Evolutionary conservation across 1,139 yeast genomes (phyloP).

Genomic region (Debaryomyces singareniensis): DNA sequence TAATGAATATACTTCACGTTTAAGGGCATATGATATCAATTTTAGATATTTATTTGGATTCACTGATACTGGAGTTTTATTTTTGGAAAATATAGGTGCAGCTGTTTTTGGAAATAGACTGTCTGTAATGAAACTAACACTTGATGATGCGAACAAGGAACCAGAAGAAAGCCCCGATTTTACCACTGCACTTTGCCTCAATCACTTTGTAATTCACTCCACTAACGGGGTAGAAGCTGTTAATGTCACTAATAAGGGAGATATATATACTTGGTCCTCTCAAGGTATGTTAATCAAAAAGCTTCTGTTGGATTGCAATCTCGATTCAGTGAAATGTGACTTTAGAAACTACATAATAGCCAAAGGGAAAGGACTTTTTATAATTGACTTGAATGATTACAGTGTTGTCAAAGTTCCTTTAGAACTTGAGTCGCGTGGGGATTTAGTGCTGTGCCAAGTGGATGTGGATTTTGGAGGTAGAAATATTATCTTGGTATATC

Average conservation of each 20-base stretch:
- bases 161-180: slow-evolving; percentile 7
- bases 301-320: slow-evolving; percentile 13
- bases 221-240: slow-evolving; percentile 21
- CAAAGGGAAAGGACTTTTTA: slow-evolving; percentile 14
- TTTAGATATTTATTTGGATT: slow-evolving; percentile 32
- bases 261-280: slow-evolving; percentile 22
- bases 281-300: slow-evolving; percentile 16
- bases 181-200: slow-evolving; percentile 17
- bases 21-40: slow-evolving; percentile 19
- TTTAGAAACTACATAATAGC: slow-evolving; percentile 22
- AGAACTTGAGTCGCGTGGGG: too few species aligned
- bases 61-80: slow-evolving; percentile 22
- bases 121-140: slow-evolving; percentile 12
- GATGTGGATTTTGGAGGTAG: slow-evolving; percentile 53
- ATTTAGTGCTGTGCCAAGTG: slow-evolving; percentile 9
- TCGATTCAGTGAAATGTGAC: slow-evolving; percentile 24
- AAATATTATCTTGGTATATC: slow-evolving; percentile 27
- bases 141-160: slow-evolving; percentile 4
- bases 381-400: slow-evolving; percentile 16
- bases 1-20: slow-evolving; percentile 14
- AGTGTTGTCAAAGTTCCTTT: slow-evolving; percentile 10
- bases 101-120: slow-evolving; percentile 20
- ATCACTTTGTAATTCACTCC: slow-evolving; percentile 17
- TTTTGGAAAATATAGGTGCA: slow-evolving; percentile 29
- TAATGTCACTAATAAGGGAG: slow-evolving; percentile 20